A percentile compares a stretch with the other conserved stretches of the same genome.
Conservation (phyloP, 257 asterid species). For the Solanum lycopersicoides region DNA sequence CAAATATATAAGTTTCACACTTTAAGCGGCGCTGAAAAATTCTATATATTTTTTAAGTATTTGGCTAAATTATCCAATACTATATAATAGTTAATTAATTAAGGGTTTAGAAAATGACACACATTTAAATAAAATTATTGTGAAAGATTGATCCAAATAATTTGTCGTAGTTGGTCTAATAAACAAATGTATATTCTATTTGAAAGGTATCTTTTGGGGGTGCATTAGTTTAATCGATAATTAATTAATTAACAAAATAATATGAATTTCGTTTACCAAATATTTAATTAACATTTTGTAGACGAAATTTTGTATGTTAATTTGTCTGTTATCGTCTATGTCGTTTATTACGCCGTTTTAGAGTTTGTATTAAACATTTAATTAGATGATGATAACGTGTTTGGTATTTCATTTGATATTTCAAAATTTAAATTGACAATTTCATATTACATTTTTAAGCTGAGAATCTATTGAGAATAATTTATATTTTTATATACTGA, state of each 20-base stretch:
- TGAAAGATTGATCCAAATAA: not conserved
- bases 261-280: not conserved
- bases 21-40: not conserved
- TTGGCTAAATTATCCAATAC: too few species aligned
- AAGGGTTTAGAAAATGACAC: not conserved
- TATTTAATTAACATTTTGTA: not conserved
- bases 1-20: not conserved
- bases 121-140: not conserved
- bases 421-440: not conserved
- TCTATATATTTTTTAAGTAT: too few species aligned
- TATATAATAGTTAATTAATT: not conserved
- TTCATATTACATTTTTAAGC: not conserved
- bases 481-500: not conserved
- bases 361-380: not conserved
- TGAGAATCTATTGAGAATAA: fast-evolving
- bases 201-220: not conserved
- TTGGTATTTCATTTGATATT: not conserved
- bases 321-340: not conserved
- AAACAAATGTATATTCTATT: not conserved
- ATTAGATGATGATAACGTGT: not conserved
- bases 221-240: not conserved
- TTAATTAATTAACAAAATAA: not conserved
- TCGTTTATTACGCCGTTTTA: not conserved
- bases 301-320: not conserved
- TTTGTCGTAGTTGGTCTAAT: not conserved